These are phyloP conservation scores for Schoenoplectus tabernaemontani DNA, from an alignment of 202 grass and related monocot genomes.

Conservation along the genomic window DNA sequence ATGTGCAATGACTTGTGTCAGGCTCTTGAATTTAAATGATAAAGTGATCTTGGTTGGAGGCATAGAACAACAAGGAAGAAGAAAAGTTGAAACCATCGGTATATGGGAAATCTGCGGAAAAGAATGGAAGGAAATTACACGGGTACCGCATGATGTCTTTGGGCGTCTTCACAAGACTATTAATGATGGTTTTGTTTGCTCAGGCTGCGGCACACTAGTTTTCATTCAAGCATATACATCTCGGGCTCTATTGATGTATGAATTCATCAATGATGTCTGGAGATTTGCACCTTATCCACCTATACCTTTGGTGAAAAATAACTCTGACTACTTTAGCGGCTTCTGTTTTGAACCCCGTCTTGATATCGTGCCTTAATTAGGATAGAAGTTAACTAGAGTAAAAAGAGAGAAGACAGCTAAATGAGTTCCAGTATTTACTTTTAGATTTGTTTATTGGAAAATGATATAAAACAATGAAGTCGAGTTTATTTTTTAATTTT, in stretches of 20 bases:
- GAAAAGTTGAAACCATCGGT: not conserved
- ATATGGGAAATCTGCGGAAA: not conserved
- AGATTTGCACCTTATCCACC: not conserved
- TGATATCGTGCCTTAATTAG: not conserved
- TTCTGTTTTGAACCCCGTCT: not conserved
- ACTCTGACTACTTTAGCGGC: not conserved
- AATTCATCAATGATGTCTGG: not conserved
- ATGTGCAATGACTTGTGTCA: not conserved
- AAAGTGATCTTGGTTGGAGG: not conserved
- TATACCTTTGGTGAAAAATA: not conserved
- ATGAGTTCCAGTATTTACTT: not conserved
- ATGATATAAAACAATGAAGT: too few species aligned
- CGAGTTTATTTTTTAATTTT: too few species aligned
- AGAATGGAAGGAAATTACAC: not conserved
- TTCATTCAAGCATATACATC: not conserved
- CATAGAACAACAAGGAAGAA: not conserved
- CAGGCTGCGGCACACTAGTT: not conserved
- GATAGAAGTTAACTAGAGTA: not conserved
- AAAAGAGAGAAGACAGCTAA: not conserved
- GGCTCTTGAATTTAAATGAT: not conserved
- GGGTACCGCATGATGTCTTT: not conserved
- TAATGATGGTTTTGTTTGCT: not conserved
- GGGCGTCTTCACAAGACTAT: not conserved
- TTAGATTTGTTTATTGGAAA: too few species aligned
- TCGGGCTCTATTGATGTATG: not conserved